These are phyloP conservation scores for Capronia americana DNA, from an alignment of 2,329 filamentous ascomycete genomes.

Conservation along the genomic window DNA sequence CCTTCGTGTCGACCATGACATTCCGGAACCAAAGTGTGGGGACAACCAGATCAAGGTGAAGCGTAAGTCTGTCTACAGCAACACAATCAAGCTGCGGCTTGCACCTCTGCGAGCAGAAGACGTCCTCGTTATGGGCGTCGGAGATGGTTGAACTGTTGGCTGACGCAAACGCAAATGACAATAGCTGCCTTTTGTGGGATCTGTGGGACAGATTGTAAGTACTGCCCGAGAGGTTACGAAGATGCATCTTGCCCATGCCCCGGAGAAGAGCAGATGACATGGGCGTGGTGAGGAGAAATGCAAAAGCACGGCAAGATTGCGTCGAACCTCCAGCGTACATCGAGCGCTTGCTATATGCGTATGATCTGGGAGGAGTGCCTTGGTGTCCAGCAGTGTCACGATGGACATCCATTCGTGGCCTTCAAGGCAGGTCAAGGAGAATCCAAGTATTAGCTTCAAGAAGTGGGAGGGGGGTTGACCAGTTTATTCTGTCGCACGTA, in stretches of 20 bases:
- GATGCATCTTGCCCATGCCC: not conserved
- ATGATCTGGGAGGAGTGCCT: not conserved
- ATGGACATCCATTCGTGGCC: not conserved
- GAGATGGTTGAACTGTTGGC: not conserved
- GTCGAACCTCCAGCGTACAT: not conserved
- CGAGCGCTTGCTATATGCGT: not conserved
- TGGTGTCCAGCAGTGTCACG: not conserved
- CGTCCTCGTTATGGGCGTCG: not conserved
- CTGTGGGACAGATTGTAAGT: constrained; percentile 48
- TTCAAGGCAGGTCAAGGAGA: too few species aligned
- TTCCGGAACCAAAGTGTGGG: constrained; percentile 49
- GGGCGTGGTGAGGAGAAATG: not conserved
- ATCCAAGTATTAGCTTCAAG: not conserved
- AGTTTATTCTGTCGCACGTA: not conserved
- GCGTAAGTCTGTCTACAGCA: constrained; percentile 20
- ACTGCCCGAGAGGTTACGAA: not conserved
- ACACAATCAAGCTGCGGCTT: not conserved
- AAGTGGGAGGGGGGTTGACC: not conserved
- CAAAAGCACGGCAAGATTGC: not conserved
- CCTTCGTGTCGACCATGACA: constrained; percentile 45
- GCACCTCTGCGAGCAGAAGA: not conserved
- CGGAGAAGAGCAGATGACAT: not conserved
- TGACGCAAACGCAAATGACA: not conserved
- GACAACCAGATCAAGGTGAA: constrained; percentile 57
- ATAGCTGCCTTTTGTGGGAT: constrained; percentile 47